Conservation (phyloP, 108 stramenopile species). For the Cyclotella baltica region DNA sequence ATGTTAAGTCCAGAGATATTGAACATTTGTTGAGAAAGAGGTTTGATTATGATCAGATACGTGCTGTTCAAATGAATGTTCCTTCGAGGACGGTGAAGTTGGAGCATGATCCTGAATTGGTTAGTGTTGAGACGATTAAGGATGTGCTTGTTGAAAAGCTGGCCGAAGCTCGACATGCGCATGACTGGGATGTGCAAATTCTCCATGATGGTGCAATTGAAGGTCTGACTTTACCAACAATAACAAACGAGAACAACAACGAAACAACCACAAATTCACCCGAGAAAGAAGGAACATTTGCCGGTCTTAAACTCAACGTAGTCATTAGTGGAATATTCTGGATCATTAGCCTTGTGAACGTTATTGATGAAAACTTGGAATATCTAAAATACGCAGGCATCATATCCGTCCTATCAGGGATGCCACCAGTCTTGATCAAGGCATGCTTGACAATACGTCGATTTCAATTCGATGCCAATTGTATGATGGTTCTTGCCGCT, state of each 20-base stretch:
- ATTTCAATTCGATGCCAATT: slow-evolving; percentile 86
- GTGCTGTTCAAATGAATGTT: slow-evolving; percentile 65
- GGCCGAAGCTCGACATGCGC: slow-evolving; percentile 13
- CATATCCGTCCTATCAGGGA: slow-evolving; percentile 75
- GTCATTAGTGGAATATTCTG: slow-evolving; percentile 80
- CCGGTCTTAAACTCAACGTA: slow-evolving; percentile 54
- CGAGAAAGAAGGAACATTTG: slow-evolving; percentile 12
- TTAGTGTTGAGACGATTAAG: slow-evolving; percentile 47
- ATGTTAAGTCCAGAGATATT: slow-evolving; percentile 13
- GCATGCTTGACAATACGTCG: slow-evolving; percentile 75
- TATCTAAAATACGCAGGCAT: slow-evolving; percentile 78
- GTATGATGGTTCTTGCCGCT: slow-evolving; percentile 91
- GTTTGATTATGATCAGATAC: slow-evolving; percentile 64
- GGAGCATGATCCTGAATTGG: slow-evolving; percentile 73
- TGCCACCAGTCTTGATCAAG: slow-evolving; percentile 79
- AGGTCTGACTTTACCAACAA: slow-evolving; percentile 57
- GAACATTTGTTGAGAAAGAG: slow-evolving; percentile 59
- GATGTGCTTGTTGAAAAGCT: slow-evolving; percentile 36
- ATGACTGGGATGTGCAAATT: slow-evolving; percentile 46
- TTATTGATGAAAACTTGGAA: slow-evolving; percentile 49
- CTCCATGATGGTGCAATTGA: slow-evolving; percentile 65
- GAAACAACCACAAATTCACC: slow-evolving; percentile 15
- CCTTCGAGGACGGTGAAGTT: slow-evolving; percentile 71
- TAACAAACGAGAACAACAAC: slow-evolving; percentile 28
- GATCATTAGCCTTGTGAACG: slow-evolving; percentile 68